Evolutionary conservation across 73 alveolate species (phyloP).

Genomic region (Symbiodinium pilosum): DNA sequence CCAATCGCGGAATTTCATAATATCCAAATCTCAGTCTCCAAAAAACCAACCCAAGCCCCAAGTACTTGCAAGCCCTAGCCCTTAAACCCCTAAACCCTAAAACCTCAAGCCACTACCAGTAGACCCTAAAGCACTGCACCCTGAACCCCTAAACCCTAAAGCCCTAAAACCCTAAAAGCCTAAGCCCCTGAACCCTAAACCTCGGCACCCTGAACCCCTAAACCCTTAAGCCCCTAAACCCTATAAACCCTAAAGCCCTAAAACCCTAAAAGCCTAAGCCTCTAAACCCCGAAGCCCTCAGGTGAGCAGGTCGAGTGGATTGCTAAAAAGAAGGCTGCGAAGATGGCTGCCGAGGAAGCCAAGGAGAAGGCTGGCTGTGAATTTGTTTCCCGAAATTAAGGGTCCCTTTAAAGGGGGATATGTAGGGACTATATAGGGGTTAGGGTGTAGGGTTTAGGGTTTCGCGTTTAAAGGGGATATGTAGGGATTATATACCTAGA

Average conservation of each 20-base stretch:
- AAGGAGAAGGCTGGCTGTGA: neutral
- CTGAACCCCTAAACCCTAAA: no score
- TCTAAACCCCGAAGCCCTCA: neutral
- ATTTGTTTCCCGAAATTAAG: no score
- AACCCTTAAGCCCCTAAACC: neutral
- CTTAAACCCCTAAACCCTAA: neutral
- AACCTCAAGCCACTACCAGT: neutral
- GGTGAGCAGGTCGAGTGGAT: constrained; percentile 75
- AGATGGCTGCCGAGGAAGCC: constrained; percentile 1
- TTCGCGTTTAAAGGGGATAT: no score
- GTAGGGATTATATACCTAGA: no score
- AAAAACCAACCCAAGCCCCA: no score
- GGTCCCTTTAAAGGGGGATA: neutral
- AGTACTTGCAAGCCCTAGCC: neutral
- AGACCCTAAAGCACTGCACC: neutral
- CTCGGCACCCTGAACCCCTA: neutral
- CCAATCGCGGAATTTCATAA: no score
- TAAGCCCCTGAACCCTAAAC: no score
- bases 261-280: no score
- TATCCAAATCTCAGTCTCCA: no score
- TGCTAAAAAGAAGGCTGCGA: constrained; percentile 72
- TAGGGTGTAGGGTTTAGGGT: no score
- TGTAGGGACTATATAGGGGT: no score
- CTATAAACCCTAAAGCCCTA: neutral
- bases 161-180: no score